Base-by-base conservation (phyloP, 148 eudicot genomes). In the Rhododendron vialii region DNA sequence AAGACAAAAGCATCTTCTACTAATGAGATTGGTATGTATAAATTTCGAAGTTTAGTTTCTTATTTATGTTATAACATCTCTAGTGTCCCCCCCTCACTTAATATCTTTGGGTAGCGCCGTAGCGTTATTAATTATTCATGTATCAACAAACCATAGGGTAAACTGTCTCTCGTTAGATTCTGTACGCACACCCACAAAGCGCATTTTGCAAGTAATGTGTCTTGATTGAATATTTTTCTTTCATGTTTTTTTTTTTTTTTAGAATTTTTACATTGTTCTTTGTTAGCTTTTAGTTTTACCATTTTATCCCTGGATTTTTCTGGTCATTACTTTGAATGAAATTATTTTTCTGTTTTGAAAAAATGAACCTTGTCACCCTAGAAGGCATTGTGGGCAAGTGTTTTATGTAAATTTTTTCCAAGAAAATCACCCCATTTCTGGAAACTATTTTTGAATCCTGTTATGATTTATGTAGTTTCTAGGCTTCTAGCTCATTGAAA, bases 1-100 rank as follows among this genome's bases (percentile, higher is more conserved):
- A 93, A 90, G 90, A 84, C 86, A 67, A 85, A 87, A 86, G 77
- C 90, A 88, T 86, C 91, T 87, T 86, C 91, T 86, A n/a, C 83
- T 53, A 88, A 90, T 87, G 98, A 93, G 91, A 82, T 94, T 82
- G 98, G 96, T 93, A 92, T 86, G 90, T 86, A 45, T 78, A 67
- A 83, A 69, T 88, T 71, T 47, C 2, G 41, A 73, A 78, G 35
- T 33, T 77, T 26, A 82, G 85, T 75, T 76, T 7, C 33, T 57
- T 57, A 12, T 55, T 12, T 83, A 50, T 69, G 69, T 43, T 82
- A 41, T 57, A 50, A 50, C 28, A 26, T 15, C 55, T 7, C 2
- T 41, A 36, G 10, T 1, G 18, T 51, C 8, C 55, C 50, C 13
- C n/a, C 11, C 14, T 20, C 36, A 22, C 15, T 57, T 33, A 22